Evolutionary conservation across 768 basidiomycete species (phyloP), one percentile per base, ranked within the genome.

Genomic region (Sarcomyxa edulis): DNA sequence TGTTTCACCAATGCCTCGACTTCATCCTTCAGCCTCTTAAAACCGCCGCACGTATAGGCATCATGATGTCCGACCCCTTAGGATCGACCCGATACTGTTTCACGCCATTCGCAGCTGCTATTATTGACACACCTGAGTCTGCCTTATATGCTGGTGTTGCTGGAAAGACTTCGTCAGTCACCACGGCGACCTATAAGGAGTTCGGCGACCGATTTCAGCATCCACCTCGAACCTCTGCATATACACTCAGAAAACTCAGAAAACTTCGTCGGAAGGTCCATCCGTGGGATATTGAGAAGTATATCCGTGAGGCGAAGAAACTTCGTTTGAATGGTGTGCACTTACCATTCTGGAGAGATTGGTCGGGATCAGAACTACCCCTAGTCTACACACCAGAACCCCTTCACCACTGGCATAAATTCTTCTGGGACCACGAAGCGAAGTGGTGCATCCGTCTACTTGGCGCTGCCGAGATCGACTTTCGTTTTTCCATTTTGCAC

Each of bases 381-480:
- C 5, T 5, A 8, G 55, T 56, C 34, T 42, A 58, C 8, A 50
- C 47, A 0, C 55, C 54, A 0, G 61, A 63, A 32, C 37, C 39
- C 2, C 48, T 61, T 1, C 61, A 63, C 29, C 49, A 54, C 18
- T 40, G 14, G 30, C 40, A 45, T 40, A 40, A 45, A 26, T n/a
- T 34, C 31, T 45, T 34, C 24, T 45, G 32, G 43, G 43, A 45
- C 25, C 43, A 45, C 23, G 40, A 45, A 10, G 18, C 32, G 21
- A 40, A 45, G 33, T 45, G 43, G 43, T 40, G 39, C 22, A 41
- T 40, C 18, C 11, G 21, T 21, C 26, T 21, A 14, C 3, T 61
- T 5, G 56, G 56, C 1, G 31, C 15, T 1, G 19, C 18, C 1
- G 59, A 63, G 27, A 46, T 64, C 4, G 52, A 64, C 43, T 42